phyloP scores from a whole-genome alignment of 108 stramenopile species.

The Stephanodiscus triporus region DNA sequence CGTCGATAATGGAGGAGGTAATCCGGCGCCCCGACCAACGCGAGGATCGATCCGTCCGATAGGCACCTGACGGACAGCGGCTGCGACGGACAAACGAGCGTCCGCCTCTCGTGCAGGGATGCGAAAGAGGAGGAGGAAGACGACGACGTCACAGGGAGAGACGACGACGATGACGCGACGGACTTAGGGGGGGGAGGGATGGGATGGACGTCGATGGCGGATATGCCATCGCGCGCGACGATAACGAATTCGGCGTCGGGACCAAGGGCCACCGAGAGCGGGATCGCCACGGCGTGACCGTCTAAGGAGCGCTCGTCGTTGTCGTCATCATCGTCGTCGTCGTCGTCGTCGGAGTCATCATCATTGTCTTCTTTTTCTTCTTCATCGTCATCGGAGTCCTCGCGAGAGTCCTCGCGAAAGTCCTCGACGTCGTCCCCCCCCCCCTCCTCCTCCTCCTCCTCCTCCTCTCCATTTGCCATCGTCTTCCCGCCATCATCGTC shows the following conservation, averaged over 20 bases:
- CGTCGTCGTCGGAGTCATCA: constrained; percentile 2
- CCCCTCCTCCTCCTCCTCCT: constrained; percentile 19
- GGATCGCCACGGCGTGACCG: constrained; percentile 32
- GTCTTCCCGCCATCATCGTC: constrained; percentile 11
- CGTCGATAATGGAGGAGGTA: constrained; percentile 46
- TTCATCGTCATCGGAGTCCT: background rate
- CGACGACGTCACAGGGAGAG: constrained; percentile 23
- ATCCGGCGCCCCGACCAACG: constrained; percentile 57
- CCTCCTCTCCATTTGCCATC: background rate
- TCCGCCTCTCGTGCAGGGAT: constrained; percentile 47
- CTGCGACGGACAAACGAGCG: constrained; percentile 48
- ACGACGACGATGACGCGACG: background rate
- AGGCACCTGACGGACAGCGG: constrained; percentile 49
- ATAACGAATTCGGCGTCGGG: constrained; percentile 26
- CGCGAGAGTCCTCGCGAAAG: background rate
- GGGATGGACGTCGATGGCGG: constrained; percentile 42
- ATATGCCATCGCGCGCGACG: constrained; percentile 44
- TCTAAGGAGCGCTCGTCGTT: background rate
- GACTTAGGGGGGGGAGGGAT: constrained; percentile 43
- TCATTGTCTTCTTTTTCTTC: no score
- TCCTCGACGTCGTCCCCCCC: constrained; percentile 1
- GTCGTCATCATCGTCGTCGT: constrained; percentile 12
- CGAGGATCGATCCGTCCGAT: constrained; percentile 42
- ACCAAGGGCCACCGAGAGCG: constrained; percentile 38
- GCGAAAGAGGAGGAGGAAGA: constrained; percentile 53